A percentile compares a stretch with the other conserved stretches of the same genome.
phyloP scores from a whole-genome alignment of 1,284 basidiomycete species.

The Trichosporon sp. region DNA sequence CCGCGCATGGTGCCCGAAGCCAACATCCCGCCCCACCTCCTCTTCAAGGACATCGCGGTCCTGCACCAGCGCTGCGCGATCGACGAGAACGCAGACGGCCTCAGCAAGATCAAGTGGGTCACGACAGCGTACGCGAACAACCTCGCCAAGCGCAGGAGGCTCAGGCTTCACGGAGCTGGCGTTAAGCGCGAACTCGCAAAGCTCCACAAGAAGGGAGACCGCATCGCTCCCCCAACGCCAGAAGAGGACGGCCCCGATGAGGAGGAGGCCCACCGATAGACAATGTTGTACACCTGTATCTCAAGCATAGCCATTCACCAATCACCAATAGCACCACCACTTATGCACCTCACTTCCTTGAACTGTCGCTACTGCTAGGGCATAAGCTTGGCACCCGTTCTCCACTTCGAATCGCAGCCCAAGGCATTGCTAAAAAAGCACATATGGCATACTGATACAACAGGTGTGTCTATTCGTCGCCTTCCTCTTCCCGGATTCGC shows the following conservation, averaged over 20 bases:
- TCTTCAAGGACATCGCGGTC: slow-evolving; percentile 43
- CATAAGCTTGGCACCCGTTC: background rate
- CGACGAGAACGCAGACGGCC: slow-evolving; percentile 29
- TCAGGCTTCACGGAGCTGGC: slow-evolving; percentile 31
- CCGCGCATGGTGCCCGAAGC: slow-evolving; percentile 35
- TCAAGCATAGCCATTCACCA: background rate
- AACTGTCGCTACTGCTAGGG: background rate
- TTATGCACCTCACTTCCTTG: background rate
- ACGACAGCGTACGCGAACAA: slow-evolving; percentile 30
- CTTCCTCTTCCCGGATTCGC: slow-evolving; percentile 38
- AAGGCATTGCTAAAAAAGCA: too few relatives aligned
- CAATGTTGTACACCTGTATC: slow-evolving; percentile 4
- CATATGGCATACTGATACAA: background rate
- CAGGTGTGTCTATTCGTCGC: slow-evolving; percentile 10
- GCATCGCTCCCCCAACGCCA: background rate
- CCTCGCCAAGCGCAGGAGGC: slow-evolving; percentile 32
- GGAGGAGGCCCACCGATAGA: background rate
- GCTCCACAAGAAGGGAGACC: background rate
- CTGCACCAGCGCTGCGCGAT: slow-evolving; percentile 43
- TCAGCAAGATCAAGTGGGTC: slow-evolving; percentile 37
- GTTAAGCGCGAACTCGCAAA: slow-evolving; percentile 13
- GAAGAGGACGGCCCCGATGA: background rate
- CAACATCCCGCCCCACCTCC: slow-evolving; percentile 44
- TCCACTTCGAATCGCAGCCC: too few relatives aligned
- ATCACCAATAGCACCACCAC: background rate